Conservation (phyloP, 257 asterid genomes). For the Nyctanthes arbortristis region DNA sequence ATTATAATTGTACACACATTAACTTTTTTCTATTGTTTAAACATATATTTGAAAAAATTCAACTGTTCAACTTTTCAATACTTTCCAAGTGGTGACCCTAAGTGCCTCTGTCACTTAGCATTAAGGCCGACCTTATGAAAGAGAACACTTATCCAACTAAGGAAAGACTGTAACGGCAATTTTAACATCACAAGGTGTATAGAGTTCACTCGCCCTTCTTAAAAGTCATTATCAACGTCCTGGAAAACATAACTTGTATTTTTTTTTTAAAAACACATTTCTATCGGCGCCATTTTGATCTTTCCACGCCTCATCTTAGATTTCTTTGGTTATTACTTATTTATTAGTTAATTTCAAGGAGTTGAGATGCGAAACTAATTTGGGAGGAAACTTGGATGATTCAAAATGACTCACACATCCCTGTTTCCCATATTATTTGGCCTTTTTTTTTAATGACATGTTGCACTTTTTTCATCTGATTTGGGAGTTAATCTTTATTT, state of each 20-base stretch:
- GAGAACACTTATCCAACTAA: constrained; percentile 77
- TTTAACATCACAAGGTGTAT: constrained; percentile 68
- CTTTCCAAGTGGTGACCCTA: too few relatives aligned
- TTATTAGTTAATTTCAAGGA: constrained; percentile 4
- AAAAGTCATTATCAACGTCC: constrained; percentile 62
- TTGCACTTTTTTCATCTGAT: constrained; percentile 40
- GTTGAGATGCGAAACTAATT: neutral
- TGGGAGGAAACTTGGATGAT: constrained; percentile 10
- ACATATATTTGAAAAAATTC: too few relatives aligned
- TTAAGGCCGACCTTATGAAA: too few relatives aligned
- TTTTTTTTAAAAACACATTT: constrained; percentile 62
- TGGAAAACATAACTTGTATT: constrained; percentile 73
- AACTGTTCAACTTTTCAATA: too few relatives aligned
- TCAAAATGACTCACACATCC: constrained; percentile 32
- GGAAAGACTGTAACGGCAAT: constrained; percentile 62
- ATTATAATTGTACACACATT: too few relatives aligned
- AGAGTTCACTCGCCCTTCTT: constrained; percentile 74
- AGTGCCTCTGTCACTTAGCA: too few relatives aligned
- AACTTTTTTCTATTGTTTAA: too few relatives aligned
- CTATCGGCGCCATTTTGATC: constrained; percentile 70
- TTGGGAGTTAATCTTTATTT: constrained; percentile 57
- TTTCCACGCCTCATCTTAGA: constrained; percentile 70
- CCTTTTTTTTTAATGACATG: too few relatives aligned
- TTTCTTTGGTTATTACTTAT: constrained; percentile 28
- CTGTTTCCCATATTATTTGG: neutral